Evolutionary conservation across 1,284 basidiomycete genomes (phyloP), one percentile per base, ranked within the genome.

Genomic region (Ustilago vetiveriae): DNA sequence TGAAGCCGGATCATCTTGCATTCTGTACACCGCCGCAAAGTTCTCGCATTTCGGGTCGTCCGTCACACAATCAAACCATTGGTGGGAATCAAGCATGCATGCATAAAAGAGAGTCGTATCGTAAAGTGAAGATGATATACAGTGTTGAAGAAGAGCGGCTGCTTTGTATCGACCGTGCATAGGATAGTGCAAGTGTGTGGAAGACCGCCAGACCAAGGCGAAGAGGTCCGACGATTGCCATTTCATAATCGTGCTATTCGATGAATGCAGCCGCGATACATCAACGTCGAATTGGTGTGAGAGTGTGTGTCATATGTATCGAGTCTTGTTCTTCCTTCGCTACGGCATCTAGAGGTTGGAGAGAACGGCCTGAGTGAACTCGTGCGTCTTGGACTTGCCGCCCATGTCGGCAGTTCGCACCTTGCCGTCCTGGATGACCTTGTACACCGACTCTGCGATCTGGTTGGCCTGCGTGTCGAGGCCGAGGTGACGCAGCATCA

Each of bases 401-500:
- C 92, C 92, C 90, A 98, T 92, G 83, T 99, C 95, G 57, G 92
- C 90, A 26, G 95, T 98, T 82, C 90, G 88, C 83, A 95, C 88
- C 83, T 92, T 90, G 79, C 91, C 91, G 70, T 89, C 88, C 79
- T 90, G 89, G 81, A 98, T 92, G 74, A 97, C 92, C 80, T 92
- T 90, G 84, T 98, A 97, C 9, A 93, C 94, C 53, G 94, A 90
- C 69, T 88, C 87, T 39, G 96, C 93, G 80, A 99, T 97, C 82
- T 86, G 89, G 87, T 98, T 97, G 54, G 96, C 96, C 81, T 97
- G 90, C 76, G 89, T 85, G 84, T 97, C 93, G 69, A 98, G 90
- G 89, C 94, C 95, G 66, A 98, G 89, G 84, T 98, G 96, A 78
- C 95, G 87, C 75, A 99, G 88, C 92, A 99, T 92, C 95, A 98